Percentiles rank a stretch among this genome's conserved stretches.
Evolutionary conservation across 257 asterid species (phyloP).

Genomic region (Hygrophila difformis): DNA sequence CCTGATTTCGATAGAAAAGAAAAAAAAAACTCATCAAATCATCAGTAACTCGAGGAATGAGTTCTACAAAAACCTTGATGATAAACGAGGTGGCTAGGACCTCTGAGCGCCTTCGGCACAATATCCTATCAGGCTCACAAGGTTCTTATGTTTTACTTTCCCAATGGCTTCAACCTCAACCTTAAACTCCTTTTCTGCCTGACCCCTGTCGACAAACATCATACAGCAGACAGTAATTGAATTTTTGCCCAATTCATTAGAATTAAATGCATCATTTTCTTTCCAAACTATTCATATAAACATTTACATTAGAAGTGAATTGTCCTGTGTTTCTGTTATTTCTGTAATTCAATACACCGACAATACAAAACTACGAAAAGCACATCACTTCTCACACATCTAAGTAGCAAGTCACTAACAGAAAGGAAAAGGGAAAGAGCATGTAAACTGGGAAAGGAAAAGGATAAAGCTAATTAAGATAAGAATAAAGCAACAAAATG

Average conservation of each 20-base stretch:
- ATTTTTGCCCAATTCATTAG: too few relatives aligned
- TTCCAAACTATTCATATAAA: too few relatives aligned
- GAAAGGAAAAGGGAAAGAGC: conserved; percentile 10
- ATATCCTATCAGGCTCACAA: conserved; percentile 82
- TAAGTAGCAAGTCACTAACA: conserved; percentile 4
- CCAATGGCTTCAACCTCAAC: conserved; percentile 99
- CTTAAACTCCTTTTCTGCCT: conserved; percentile 91
- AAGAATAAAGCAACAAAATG: conserved; percentile 21
- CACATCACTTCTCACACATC: conserved; percentile 8
- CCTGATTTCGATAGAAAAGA: conserved; percentile 32
- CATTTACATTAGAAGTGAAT: too few relatives aligned
- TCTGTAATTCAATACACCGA: neutral
- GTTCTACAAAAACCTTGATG: neutral
- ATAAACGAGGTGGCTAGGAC: conserved; percentile 19
- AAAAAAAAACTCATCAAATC: too few relatives aligned
- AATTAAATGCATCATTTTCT: too few relatives aligned
- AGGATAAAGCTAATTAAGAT: conserved; percentile 26
- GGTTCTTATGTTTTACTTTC: conserved; percentile 95
- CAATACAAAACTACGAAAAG: conserved; percentile 3
- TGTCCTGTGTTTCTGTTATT: neutral
- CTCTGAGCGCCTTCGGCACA: conserved; percentile 91
- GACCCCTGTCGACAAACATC: conserved; percentile 57
- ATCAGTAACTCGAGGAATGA: neutral
- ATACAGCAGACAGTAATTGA: conserved; percentile 6
- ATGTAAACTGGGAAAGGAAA: conserved; percentile 21